These are phyloP conservation scores for Rhizopogon vesiculosus DNA, from an alignment of 768 basidiomycete species.

Conservation along the genomic window DNA sequence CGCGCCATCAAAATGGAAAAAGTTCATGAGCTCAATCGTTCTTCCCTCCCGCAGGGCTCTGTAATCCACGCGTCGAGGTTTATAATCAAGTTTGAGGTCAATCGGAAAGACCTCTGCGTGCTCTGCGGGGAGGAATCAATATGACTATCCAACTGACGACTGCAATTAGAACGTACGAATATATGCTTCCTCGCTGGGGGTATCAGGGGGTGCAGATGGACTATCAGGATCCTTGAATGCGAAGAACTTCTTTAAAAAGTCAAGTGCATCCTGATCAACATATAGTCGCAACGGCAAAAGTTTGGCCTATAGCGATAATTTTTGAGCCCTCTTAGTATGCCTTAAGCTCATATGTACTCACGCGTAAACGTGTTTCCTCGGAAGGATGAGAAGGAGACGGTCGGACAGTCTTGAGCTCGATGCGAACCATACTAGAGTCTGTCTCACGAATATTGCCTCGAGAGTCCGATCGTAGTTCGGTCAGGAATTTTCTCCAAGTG, in stretches of 20 bases:
- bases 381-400: constrained; percentile 63
- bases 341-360: constrained; percentile 31
- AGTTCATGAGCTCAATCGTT: constrained; percentile 98
- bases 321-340: constrained; percentile 1
- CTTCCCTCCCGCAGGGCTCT: constrained; percentile 82
- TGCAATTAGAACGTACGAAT: constrained; percentile 53
- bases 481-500: constrained; percentile 97
- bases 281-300: constrained; percentile 86
- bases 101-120: constrained; percentile 94
- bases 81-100: constrained; percentile 95
- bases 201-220: constrained; percentile 28
- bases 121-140: constrained; percentile 42
- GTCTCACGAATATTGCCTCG: constrained; percentile 88
- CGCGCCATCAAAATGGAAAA: constrained; percentile 98
- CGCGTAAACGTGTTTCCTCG: constrained; percentile 77
- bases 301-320: constrained; percentile 57
- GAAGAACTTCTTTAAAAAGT: constrained; percentile 96
- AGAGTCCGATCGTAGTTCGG: constrained; percentile 77
- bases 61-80: constrained; percentile 96
- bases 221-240: constrained; percentile 68
- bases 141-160: constrained; percentile 1
- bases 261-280: constrained; percentile 97
- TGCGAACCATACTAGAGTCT: constrained; percentile 88
- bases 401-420: constrained; percentile 72
- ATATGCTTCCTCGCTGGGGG: constrained; percentile 49